Evolutionary conservation across 805 yeast species (phyloP), one percentile per base, ranked within the genome.

Genomic region (Ogataea polymorpha): DNA sequence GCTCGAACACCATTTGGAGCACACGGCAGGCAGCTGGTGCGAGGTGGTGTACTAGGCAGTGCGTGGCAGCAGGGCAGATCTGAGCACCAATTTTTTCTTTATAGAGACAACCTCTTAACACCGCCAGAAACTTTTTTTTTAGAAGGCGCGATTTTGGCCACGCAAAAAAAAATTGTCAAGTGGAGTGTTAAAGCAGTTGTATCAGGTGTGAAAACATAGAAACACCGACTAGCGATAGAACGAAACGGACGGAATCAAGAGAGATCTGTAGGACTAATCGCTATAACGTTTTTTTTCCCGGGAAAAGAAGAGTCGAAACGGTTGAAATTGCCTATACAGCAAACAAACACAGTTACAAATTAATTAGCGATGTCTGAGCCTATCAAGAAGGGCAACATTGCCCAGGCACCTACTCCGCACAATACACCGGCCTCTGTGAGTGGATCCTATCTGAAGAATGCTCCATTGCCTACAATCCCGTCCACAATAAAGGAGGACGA

Each of bases 351-450:
- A 17, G 29, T 13, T 18, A 24, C 20, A 9, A 5, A 26, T 14
- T 26, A 10, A 20, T 7, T 11, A 12, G 5, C 21, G 11, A 88
- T 89, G 96, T 78, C 91, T 35, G 91, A 83, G 66, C 96, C 96
- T 29, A 89, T 89, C 66, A 85, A 82, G 71, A 76, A 74, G 61
- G 84, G 83, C 60, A 87, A 86, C 61, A 78, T 86, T 51, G 84
- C 91, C 49, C 79, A 81, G 56, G 98, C 99, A 6, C 99, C 99
- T 32, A 93, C 99, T 1, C 99, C 99, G 5, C 99, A 93, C 62
- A 93, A 93, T 73, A 93, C 99, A 1, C 99, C 99, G 12, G 86
- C 98, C 3, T 80, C 91, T 25, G 86, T 83, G 26, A 74, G 87
- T 30, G 80, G 79, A 46, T 82, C 90, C 16, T 86, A 80, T 59